Base-by-base conservation (phyloP, 2,329 filamentous ascomycete species). In the Colletotrichum cereale region DNA sequence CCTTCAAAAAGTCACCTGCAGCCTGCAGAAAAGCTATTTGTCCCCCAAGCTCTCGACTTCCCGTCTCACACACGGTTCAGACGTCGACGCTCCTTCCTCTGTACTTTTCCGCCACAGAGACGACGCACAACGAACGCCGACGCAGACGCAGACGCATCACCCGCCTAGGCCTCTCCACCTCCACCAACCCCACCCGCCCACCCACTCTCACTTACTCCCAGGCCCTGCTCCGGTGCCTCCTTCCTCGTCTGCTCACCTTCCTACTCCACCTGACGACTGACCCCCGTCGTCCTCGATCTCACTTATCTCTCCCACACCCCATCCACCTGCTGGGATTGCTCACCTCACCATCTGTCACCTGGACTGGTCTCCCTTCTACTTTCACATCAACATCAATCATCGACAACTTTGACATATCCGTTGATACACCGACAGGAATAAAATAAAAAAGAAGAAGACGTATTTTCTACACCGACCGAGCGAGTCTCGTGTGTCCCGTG, bases 381-480 rank as follows among this genome's bases (percentile, higher is more conserved):
- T 58, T 62, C n/a, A 62, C 29, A 40, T 36, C 53, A 55, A 57
- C 57, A 68, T 69, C 75, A 75, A 73, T 69, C 44, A 82, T 68
- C 74, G 80, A 73, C 76, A 74, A 21, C 56, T 67, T 92, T 95
- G 18, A 42, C 52, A 57, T 58, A 44, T 14, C 50, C 11, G 21
- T 68, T 52, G 26, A 50, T 29, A 29, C 21, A 11, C 44, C 31
- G 44, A 16, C 29, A 42, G 38, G 44, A 47, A 47, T 24, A 14
- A 14, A 48, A 48, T 14, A 5, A 50, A 26, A 40, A 29, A 26
- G 52, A 62, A 18, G 24, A 50, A 38, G 44, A 63, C 29, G 34
- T 36, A 42, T 16, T 66, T 64, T 55, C 40, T 29, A 60, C 53
- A 44, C 60, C 58, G 65, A 72, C 66, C 58, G 66, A 72, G 42